Conservation (phyloP, 805 yeast species). For the Lipomyces spencermartinsiae region DNA sequence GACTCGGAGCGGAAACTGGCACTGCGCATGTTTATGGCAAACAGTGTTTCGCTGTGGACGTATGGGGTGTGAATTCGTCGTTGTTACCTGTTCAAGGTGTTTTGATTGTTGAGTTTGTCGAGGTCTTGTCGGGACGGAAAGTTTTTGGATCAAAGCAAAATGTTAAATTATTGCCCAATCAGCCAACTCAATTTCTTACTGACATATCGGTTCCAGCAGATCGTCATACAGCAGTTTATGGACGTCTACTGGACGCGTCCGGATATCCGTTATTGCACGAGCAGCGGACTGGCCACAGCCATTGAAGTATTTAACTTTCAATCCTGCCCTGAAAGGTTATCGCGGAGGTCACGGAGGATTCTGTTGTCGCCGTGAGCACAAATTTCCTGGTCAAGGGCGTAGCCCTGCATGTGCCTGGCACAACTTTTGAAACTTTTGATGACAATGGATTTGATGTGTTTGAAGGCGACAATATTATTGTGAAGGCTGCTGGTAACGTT, state of each 20-base stretch:
- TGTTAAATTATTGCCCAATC: constrained; percentile 41
- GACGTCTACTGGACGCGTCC: constrained; percentile 33
- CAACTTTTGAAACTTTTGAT: constrained; percentile 42
- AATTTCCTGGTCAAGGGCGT: constrained; percentile 56
- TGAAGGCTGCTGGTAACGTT: background rate
- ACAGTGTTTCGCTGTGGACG: constrained; percentile 45
- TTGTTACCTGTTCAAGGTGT: constrained; percentile 38
- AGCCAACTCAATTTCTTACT: constrained; percentile 45
- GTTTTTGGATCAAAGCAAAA: constrained; percentile 7
- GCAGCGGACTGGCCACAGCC: constrained; percentile 61
- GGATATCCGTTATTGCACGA: constrained; percentile 45
- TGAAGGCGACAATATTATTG: constrained; percentile 47
- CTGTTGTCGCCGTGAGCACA: constrained; percentile 42
- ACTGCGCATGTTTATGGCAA: constrained; percentile 45
- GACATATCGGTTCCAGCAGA: constrained; percentile 30
- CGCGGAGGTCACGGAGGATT: constrained; percentile 43
- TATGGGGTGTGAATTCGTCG: constrained; percentile 53
- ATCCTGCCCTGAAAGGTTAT: constrained; percentile 37
- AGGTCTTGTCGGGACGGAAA: constrained; percentile 47
- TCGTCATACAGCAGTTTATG: constrained; percentile 33
- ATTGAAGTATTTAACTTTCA: constrained; percentile 50
- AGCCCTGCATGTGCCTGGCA: constrained; percentile 45
- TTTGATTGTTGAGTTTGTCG: constrained; percentile 45
- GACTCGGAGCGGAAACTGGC: background rate
- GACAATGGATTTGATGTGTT: constrained; percentile 60